phyloP scores from a whole-genome alignment of 1,284 basidiomycete genomes.

The Apiotrichum gracile region DNA sequence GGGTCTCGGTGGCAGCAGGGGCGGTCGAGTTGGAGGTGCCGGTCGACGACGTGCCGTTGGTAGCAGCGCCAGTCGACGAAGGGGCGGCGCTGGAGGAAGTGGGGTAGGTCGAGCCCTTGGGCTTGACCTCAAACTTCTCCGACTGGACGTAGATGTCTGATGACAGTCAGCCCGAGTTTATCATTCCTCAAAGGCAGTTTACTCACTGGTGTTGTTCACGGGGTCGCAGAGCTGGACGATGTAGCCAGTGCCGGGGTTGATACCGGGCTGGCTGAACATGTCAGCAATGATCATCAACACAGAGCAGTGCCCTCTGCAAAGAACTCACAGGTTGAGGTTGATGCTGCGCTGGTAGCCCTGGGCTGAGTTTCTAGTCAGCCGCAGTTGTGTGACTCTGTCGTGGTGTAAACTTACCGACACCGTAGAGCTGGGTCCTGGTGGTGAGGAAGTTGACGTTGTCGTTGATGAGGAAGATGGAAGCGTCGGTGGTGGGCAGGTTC shows the following conservation, averaged over 20 bases:
- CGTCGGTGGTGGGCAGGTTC: constrained; percentile 14
- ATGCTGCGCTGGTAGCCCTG: neutral
- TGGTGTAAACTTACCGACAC: neutral
- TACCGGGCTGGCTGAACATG: neutral
- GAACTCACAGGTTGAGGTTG: neutral
- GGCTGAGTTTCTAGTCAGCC: neutral
- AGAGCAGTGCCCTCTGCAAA: too few species aligned
- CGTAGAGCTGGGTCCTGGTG: neutral
- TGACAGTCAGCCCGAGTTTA: neutral
- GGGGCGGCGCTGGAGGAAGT: constrained; percentile 15
- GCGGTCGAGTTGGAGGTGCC: neutral
- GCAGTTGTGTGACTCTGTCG: neutral
- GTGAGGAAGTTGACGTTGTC: neutral
- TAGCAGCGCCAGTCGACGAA: neutral
- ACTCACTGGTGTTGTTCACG: constrained; percentile 56
- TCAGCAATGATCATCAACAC: neutral
- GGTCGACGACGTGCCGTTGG: neutral
- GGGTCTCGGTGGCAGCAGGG: neutral
- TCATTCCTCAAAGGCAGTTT: neutral
- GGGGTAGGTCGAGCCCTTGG: constrained; percentile 59
- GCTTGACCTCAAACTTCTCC: constrained; percentile 61
- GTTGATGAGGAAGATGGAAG: constrained; percentile 31
- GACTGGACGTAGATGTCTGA: constrained; percentile 60
- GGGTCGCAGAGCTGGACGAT: constrained; percentile 56
- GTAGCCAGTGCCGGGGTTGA: constrained; percentile 49